These are phyloP conservation scores for Suillus plorans DNA, from an alignment of 768 basidiomycete genomes.

Conservation along the genomic window DNA sequence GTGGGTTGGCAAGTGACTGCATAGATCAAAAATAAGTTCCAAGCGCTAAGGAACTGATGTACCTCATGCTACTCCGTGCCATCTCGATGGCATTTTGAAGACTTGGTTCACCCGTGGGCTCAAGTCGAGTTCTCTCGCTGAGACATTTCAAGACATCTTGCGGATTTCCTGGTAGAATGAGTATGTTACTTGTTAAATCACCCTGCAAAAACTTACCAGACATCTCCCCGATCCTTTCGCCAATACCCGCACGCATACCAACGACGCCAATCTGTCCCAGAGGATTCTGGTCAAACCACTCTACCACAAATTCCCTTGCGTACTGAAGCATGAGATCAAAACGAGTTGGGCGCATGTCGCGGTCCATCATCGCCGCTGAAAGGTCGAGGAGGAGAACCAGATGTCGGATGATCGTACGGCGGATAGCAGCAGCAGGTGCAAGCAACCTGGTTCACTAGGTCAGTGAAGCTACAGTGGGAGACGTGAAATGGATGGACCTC, in stretches of 20 bases:
- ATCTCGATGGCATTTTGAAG: slow-evolving; percentile 98
- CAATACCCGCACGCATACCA: slow-evolving; percentile 87
- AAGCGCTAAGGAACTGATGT: slow-evolving; percentile 11
- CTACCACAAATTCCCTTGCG: slow-evolving; percentile 85
- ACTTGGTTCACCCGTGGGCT: slow-evolving; percentile 91
- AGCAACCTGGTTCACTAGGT: slow-evolving; percentile 54
- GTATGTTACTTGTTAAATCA: slow-evolving; percentile 5
- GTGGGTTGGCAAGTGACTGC: slow-evolving; percentile 93
- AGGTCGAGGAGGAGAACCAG: slow-evolving; percentile 91
- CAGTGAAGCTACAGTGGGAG: slow-evolving; percentile 8
- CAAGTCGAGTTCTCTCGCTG: slow-evolving; percentile 82
- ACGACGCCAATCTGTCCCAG: slow-evolving; percentile 95
- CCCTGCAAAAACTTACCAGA: slow-evolving; percentile 58
- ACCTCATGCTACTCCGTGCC: slow-evolving; percentile 94
- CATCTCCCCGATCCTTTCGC: slow-evolving; percentile 90
- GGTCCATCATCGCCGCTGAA: slow-evolving; percentile 89
- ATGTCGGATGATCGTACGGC: slow-evolving; percentile 95
- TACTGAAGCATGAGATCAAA: slow-evolving; percentile 91
- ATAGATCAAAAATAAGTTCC: slow-evolving; percentile 8
- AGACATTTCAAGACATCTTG: slow-evolving; percentile 92
- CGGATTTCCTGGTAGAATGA: slow-evolving; percentile 70
- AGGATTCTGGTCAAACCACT: slow-evolving; percentile 99
- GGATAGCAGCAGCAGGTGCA: slow-evolving; percentile 82
- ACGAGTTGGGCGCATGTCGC: slow-evolving; percentile 93
- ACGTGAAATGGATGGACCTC: slow-evolving; percentile 49